Base-by-base conservation (phyloP, 495 filamentous ascomycete genomes). In the Baudoinia panamericana region DNA sequence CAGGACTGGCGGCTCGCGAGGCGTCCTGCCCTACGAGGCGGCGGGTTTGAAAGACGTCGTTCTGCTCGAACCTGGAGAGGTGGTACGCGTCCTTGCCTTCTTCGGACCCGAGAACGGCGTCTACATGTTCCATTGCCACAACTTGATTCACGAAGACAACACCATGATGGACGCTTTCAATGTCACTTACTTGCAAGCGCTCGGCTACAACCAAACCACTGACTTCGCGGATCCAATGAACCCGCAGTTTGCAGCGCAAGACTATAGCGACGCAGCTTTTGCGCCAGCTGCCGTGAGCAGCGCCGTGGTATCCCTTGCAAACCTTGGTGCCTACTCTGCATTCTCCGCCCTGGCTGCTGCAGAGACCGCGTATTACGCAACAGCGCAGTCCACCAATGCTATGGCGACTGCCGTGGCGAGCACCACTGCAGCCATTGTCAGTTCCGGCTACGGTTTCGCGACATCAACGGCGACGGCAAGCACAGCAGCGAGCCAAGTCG, bases 91-190 rank as follows among this genome's bases (percentile, higher is more conserved):
- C 1, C 42, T 51, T 5, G 48, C 48, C 8, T 46, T 30, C 42
- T 51, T 41, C 37, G 48, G 48, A 17, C 48, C 48, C 0, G 48
- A 45, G 42, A 46, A 48, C 31, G 43, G 48, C 16, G 27, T 48
- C 4, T 48, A 43, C 37, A 50, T 50, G 46, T 50, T 50, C 36
- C 46, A 50, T 31, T 50, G 41, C 58, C 71, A 75, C 51, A 74
- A 74, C 41, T 52, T 72, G 19, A 61, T 74, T 34, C 72, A 74
- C 46, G 72, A 74, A 45, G 72, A 73, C 45, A 61, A 74, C 50
- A 71, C 70, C 41, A 74, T 74, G 72, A 73, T 74, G 71, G 70
- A 61, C 1, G 71, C 70, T 11, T 73, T 75, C 52, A 75, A 75
- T 43, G 63, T 72, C 25, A 65, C 67, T 9, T 31, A 35, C 20